phyloP scores from a whole-genome alignment of 2,329 filamentous ascomycete genomes.

The Nannizzia gypsea region DNA sequence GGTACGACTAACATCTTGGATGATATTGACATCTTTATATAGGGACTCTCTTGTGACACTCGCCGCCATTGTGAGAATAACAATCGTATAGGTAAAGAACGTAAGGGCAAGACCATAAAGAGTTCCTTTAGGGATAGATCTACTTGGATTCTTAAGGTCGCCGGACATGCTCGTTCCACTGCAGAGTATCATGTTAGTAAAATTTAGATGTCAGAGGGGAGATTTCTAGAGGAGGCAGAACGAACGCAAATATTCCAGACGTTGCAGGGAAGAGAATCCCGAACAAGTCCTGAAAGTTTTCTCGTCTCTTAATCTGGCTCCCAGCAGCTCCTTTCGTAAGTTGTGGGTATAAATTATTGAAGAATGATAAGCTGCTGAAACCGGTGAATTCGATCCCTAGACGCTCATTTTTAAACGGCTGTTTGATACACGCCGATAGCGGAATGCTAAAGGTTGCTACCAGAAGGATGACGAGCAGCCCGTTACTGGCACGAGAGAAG shows the following conservation, averaged over 20 bases:
- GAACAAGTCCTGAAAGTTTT: slow-evolving; percentile 70
- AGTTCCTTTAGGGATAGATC: slow-evolving; percentile 74
- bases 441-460: slow-evolving; percentile 72
- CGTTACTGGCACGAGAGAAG: slow-evolving; percentile 71
- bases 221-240: slow-evolving; percentile 9
- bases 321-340: slow-evolving; percentile 52
- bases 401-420: slow-evolving; percentile 53
- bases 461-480: slow-evolving; percentile 57
- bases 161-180: slow-evolving; percentile 82
- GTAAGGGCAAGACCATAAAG: slow-evolving; percentile 65
- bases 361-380: slow-evolving; percentile 56
- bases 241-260: slow-evolving; percentile 46
- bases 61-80: slow-evolving; percentile 66
- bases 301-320: slow-evolving; percentile 49
- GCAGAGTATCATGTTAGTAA: slow-evolving; percentile 30
- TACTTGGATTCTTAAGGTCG: slow-evolving; percentile 70
- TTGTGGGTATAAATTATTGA: slow-evolving; percentile 59
- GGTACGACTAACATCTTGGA: slow-evolving; percentile 48
- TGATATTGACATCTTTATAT: slow-evolving; percentile 62
- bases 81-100: slow-evolving; percentile 61
- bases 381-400: slow-evolving; percentile 67
- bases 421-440: slow-evolving; percentile 56
- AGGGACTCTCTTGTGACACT: slow-evolving; percentile 65
- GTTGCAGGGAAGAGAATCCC: slow-evolving; percentile 72
- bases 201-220: slow-evolving; percentile 42